Conservation (phyloP, 148 eudicot genomes). For the Tetragonia tetragonoides region DNA sequence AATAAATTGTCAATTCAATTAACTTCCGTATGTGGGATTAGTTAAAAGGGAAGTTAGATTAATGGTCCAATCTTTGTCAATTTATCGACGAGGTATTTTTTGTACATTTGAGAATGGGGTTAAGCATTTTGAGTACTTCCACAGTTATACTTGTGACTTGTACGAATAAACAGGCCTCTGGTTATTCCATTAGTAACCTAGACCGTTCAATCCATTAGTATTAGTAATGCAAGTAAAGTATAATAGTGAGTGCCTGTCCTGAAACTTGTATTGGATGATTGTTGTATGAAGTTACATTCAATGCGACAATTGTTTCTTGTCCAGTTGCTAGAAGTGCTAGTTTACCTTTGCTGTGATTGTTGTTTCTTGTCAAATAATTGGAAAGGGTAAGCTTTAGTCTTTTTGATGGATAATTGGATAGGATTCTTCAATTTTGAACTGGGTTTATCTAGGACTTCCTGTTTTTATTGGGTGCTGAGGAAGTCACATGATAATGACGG, state of each 20-base stretch:
- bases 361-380: not conserved
- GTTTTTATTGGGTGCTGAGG: not conserved
- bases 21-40: not conserved
- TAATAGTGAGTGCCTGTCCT: too few relatives aligned
- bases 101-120: too few relatives aligned
- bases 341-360: not conserved
- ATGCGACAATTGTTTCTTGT: too few relatives aligned
- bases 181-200: too few relatives aligned
- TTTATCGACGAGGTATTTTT: not conserved
- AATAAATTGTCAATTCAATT: not conserved
- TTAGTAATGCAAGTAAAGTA: too few relatives aligned
- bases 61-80: not conserved
- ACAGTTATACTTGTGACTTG: too few relatives aligned
- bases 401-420: not conserved
- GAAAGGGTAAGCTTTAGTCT: not conserved
- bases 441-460: not conserved
- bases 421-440: not conserved
- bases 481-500: not conserved
- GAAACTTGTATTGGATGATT: not conserved
- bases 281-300: not conserved
- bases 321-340: not conserved
- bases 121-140: too few relatives aligned
- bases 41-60: not conserved
- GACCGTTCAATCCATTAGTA: too few relatives aligned
- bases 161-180: too few relatives aligned